phyloP scores from a whole-genome alignment of 176 grass and related monocot genomes.

The Carex kokanica region DNA sequence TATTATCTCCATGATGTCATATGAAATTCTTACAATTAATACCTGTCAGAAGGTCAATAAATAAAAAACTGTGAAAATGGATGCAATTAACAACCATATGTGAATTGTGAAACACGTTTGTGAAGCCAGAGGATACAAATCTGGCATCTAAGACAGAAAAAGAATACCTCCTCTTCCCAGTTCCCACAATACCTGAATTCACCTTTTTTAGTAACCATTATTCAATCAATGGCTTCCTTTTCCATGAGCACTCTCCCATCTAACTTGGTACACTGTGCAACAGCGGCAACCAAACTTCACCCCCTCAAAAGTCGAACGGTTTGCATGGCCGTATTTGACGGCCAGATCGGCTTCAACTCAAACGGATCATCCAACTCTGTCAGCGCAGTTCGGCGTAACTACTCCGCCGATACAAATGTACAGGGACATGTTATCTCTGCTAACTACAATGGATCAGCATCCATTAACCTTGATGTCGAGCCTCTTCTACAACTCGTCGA shows the following conservation, averaged over 20 bases:
- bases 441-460: conserved; percentile 11
- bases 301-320: not conserved
- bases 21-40: too few relatives aligned
- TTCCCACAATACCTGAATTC: not conserved
- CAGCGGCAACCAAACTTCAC: not conserved
- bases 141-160: too few relatives aligned
- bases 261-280: not conserved
- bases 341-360: not conserved
- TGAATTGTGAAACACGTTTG: too few relatives aligned
- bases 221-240: conserved; percentile 5
- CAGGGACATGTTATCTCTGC: not conserved
- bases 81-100: too few relatives aligned
- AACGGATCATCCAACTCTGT: not conserved
- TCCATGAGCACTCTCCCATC: not conserved
- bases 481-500: conserved; percentile 6
- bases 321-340: not conserved
- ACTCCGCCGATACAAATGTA: not conserved
- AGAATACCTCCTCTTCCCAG: not conserved
- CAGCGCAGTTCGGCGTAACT: not conserved
- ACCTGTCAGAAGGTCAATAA: too few relatives aligned
- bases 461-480: not conserved
- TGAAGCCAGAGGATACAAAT: too few relatives aligned
- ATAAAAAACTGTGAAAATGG: too few relatives aligned
- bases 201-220: not conserved
- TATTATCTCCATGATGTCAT: too few relatives aligned